Percentiles rank a stretch among this genome's conserved stretches.
These are phyloP conservation scores for Patellaria atrata DNA, from an alignment of 495 filamentous ascomycete species.

Conservation along the genomic window DNA sequence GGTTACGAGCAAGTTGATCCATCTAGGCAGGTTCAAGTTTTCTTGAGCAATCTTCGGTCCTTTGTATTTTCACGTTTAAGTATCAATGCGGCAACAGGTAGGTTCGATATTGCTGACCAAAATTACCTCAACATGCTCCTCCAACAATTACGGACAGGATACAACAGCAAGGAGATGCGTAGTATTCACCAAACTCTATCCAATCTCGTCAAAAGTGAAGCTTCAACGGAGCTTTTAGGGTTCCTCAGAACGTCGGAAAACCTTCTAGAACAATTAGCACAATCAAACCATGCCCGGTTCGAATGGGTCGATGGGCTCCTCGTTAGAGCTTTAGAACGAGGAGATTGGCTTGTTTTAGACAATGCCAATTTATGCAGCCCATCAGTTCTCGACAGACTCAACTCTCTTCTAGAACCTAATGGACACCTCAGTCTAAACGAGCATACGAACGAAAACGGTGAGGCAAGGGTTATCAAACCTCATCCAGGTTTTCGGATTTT, in stretches of 20 bases:
- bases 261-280: constrained; percentile 26
- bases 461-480: constrained; percentile 62
- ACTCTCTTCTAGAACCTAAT: constrained; percentile 84
- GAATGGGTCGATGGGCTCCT: constrained; percentile 93
- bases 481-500: constrained; percentile 87
- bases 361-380: constrained; percentile 94
- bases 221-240: constrained; percentile 24
- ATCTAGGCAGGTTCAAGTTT: constrained; percentile 45
- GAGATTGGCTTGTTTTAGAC: constrained; percentile 86
- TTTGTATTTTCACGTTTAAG: constrained; percentile 42
- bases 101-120: neutral
- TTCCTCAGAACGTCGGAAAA: constrained; percentile 26
- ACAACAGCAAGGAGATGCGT: too few relatives aligned
- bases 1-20: constrained; percentile 92
- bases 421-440: constrained; percentile 84
- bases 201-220: too few relatives aligned
- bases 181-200: too few relatives aligned
- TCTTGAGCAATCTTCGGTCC: constrained; percentile 37
- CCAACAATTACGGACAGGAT: too few relatives aligned
- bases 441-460: constrained; percentile 68
- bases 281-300: constrained; percentile 60
- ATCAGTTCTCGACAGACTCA: constrained; percentile 86
- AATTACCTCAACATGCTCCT: neutral
- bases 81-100: neutral
- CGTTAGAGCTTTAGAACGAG: constrained; percentile 69